These are phyloP conservation scores for Pseudoturritis turrita DNA, from an alignment of 345 rosid genomes.

Conservation along the genomic window DNA sequence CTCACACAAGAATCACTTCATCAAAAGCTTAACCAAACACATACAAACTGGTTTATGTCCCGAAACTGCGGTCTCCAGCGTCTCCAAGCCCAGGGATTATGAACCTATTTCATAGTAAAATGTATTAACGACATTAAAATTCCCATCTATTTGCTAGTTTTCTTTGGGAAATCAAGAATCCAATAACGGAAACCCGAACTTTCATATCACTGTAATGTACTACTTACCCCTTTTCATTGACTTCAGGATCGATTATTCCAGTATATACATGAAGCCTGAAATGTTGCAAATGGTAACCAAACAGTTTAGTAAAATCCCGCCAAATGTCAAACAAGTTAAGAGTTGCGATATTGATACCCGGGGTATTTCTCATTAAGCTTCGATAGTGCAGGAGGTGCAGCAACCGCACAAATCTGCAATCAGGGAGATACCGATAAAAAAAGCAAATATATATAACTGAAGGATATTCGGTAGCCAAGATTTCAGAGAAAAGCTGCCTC, in stretches of 20 bases:
- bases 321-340: not conserved
- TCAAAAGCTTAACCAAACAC: not conserved
- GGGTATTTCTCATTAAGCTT: conserved; percentile 93
- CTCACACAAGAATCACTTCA: conserved; percentile 2
- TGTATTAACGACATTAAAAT: not conserved
- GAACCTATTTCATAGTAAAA: conserved; percentile 40
- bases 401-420: conserved; percentile 80
- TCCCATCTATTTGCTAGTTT: not conserved
- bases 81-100: conserved; percentile 99
- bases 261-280: conserved; percentile 90
- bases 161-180: not conserved
- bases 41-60: conserved; percentile 37
- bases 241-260: conserved; percentile 79
- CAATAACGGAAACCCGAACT: not conserved
- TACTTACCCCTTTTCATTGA: conserved; percentile 89
- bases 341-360: conserved; percentile 49
- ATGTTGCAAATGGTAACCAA: conserved; percentile 10
- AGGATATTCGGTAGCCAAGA: not conserved
- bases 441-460: not conserved
- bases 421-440: not conserved
- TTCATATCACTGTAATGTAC: not conserved
- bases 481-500: not conserved
- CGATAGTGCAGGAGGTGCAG: conserved; percentile 91
- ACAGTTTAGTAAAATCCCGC: not conserved
- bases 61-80: conserved; percentile 94